These are phyloP conservation scores for Cunninghamia lanceolata DNA, from an alignment of 75 land plant genomes.

Conservation along the genomic window DNA sequence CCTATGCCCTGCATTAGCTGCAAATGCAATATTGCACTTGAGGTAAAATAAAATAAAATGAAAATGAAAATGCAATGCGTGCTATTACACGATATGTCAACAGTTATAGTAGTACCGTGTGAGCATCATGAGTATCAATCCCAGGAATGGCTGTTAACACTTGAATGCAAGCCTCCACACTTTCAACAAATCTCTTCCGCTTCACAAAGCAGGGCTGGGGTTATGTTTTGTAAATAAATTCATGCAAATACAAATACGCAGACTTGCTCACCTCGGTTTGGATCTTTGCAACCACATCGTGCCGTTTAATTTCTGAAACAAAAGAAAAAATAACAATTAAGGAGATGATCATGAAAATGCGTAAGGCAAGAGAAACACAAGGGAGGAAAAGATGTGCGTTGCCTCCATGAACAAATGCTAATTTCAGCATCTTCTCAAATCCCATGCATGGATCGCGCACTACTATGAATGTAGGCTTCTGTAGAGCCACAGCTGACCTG, in stretches of 20 bases:
- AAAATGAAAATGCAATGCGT: not conserved
- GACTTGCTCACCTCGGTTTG: conserved; percentile 44
- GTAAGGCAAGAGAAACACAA: not conserved
- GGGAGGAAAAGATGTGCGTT: not conserved
- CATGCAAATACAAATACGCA: not conserved
- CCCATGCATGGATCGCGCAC: conserved; percentile 74
- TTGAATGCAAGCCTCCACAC: conserved; percentile 41
- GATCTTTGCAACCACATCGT: conserved; percentile 42
- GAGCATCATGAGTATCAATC: conserved; percentile 75
- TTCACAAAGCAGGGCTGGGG: conserved; percentile 11
- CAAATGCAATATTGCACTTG: not conserved
- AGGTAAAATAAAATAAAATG: not conserved
- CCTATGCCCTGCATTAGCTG: conserved; percentile 78
- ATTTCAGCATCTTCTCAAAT: conserved; percentile 78
- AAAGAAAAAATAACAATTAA: not conserved
- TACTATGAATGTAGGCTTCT: conserved; percentile 70
- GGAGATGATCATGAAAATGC: not conserved
- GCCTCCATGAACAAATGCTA: conserved; percentile 79
- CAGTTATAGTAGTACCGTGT: conserved; percentile 44
- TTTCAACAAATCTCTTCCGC: conserved; percentile 52
- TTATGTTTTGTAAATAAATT: not conserved
- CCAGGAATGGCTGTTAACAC: conserved; percentile 71
- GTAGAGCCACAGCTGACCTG: conserved; percentile 53
- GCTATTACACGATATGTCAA: not conserved
- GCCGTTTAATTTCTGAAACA: conserved; percentile 47